Conservation (phyloP, 108 stramenopile species). For the Conticribra guillardii region DNA sequence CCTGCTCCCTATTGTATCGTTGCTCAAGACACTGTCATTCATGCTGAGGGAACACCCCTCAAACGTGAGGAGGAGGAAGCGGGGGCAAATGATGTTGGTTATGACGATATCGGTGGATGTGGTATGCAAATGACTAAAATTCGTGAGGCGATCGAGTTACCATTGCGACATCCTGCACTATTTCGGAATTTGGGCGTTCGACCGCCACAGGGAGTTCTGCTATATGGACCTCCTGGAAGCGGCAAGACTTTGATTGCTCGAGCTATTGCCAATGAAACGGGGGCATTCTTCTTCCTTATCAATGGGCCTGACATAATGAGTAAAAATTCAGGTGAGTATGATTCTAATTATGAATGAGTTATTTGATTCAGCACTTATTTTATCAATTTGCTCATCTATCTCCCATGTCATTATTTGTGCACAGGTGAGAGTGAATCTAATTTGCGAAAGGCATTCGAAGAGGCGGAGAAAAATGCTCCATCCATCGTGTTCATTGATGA, state of each 20-base stretch:
- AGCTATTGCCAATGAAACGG: constrained; percentile 94
- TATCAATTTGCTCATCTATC: too few relatives aligned
- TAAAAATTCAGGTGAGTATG: constrained; percentile 91
- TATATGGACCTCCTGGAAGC: constrained; percentile 77
- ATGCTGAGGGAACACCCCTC: constrained; percentile 82
- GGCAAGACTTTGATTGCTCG: constrained; percentile 93
- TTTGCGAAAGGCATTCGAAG: constrained; percentile 83
- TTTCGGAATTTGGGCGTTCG: constrained; percentile 70
- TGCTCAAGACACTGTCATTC: constrained; percentile 86
- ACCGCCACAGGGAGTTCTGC: constrained; percentile 73
- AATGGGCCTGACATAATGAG: constrained; percentile 97
- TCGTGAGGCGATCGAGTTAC: constrained; percentile 87
- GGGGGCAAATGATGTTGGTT: constrained; percentile 50
- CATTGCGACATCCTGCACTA: constrained; percentile 78
- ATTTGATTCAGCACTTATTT: too few relatives aligned
- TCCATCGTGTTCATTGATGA: constrained; percentile 98
- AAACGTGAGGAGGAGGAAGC: constrained; percentile 77
- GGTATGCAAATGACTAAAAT: constrained; percentile 67
- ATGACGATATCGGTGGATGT: constrained; percentile 86
- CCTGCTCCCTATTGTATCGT: constrained; percentile 77
- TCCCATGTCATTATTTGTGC: too few relatives aligned
- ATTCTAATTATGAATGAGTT: too few relatives aligned
- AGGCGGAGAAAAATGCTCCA: constrained; percentile 89
- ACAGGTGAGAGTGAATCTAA: constrained; percentile 91
- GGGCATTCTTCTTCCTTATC: constrained; percentile 92